Evolutionary conservation across 257 asterid species (phyloP).

Genomic region (Thymus quinquecostatus): DNA sequence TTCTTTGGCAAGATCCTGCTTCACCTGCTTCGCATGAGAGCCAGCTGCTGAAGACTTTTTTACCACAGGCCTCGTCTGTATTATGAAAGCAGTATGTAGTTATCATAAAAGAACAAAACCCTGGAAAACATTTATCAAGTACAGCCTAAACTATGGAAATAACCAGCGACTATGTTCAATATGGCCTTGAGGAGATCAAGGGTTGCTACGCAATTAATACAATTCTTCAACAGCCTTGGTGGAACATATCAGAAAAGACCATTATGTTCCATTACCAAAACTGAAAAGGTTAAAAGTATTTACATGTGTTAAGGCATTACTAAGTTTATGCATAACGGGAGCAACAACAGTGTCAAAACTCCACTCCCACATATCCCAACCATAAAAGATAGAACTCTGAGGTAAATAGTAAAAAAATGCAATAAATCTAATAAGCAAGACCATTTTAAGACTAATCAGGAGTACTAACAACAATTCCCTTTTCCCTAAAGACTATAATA

Average conservation of each 20-base stretch:
- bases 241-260: neutral
- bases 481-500: too few species aligned
- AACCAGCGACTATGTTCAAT: neutral
- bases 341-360: too few species aligned
- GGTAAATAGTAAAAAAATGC: too few species aligned
- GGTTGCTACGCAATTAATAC: neutral
- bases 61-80: conserved; percentile 63
- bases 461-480: too few species aligned
- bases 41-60: conserved; percentile 67
- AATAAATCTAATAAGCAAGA: too few species aligned
- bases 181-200: neutral
- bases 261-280: neutral
- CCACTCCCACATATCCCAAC: too few species aligned
- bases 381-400: too few species aligned
- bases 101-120: conserved; percentile 1
- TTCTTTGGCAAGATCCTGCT: conserved; percentile 72
- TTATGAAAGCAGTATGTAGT: conserved; percentile 11
- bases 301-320: neutral
- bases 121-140: neutral
- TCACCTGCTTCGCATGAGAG: conserved; percentile 73
- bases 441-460: too few species aligned
- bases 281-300: too few species aligned
- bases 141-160: conserved; percentile 18
- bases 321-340: neutral
- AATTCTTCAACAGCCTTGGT: neutral